Evolutionary conservation across 1,139 yeast species (phyloP).

Genomic region (Eremothecium sinecaudum): DNA sequence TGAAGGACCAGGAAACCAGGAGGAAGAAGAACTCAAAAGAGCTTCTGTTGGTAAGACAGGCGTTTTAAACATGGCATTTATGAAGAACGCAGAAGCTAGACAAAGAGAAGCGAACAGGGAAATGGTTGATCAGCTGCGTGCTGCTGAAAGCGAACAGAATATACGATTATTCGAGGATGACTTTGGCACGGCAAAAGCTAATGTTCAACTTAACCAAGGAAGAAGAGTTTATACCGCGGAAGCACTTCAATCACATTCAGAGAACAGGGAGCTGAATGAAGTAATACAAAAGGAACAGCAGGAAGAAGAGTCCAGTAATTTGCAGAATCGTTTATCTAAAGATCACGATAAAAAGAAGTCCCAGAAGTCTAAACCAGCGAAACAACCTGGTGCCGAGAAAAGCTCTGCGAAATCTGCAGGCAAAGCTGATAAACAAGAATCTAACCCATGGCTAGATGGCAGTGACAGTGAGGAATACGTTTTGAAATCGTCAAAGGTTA

Average conservation of each 20-base stretch:
- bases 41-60: conserved; percentile 61
- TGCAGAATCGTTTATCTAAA: conserved; percentile 36
- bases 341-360: conserved; percentile 14
- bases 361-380: conserved; percentile 5
- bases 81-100: conserved; percentile 76
- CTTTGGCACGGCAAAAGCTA: conserved; percentile 35
- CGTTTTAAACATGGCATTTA: conserved; percentile 85
- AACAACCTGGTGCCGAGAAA: conserved; percentile 8
- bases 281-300: conserved; percentile 42
- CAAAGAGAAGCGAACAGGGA: conserved; percentile 47
- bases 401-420: conserved; percentile 6
- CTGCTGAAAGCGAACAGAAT: conserved; percentile 38
- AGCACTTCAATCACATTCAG: conserved; percentile 39
- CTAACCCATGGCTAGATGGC: conserved; percentile 65
- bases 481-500: conserved; percentile 46
- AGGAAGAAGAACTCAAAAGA: conserved; percentile 32
- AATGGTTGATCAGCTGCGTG: conserved; percentile 44
- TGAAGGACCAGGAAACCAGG: conserved; percentile 32
- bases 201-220: conserved; percentile 56
- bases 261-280: conserved; percentile 37
- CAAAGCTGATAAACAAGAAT: conserved; percentile 25
- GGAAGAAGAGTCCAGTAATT: conserved; percentile 44
- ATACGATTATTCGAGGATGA: conserved; percentile 34
- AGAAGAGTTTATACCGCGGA: conserved; percentile 77
- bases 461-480: conserved; percentile 24